phyloP scores from a whole-genome alignment of 2,329 filamentous ascomycete species.

The Neopestalotiopsis rosae region DNA sequence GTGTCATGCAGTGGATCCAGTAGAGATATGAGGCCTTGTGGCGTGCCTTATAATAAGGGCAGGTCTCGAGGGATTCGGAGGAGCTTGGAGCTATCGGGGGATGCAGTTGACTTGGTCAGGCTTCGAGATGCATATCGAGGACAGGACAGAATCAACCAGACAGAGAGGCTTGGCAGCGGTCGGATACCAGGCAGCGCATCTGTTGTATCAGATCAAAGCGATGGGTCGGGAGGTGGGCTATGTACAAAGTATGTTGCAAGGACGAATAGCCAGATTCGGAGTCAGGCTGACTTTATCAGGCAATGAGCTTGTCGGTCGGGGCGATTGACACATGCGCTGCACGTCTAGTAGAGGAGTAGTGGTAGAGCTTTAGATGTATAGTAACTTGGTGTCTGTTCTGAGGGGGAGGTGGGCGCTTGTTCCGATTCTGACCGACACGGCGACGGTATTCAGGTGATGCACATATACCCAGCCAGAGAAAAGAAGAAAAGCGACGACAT shows the following conservation, averaged over 20 bases:
- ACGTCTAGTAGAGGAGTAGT: not conserved
- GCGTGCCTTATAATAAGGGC: not conserved
- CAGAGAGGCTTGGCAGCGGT: not conserved
- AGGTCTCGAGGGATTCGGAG: not conserved
- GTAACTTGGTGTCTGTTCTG: not conserved
- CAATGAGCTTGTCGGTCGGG: constrained; percentile 8
- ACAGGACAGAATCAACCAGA: not conserved
- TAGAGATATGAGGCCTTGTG: not conserved
- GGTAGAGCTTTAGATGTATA: too few species aligned
- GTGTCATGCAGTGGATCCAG: constrained; percentile 15
- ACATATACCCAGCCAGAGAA: not conserved
- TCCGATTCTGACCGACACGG: not conserved
- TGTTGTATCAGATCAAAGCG: not conserved
- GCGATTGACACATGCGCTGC: constrained; percentile 1
- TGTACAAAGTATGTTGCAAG: not conserved
- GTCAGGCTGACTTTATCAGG: constrained; percentile 12
- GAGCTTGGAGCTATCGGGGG: not conserved
- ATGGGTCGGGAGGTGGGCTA: not conserved
- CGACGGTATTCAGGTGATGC: constrained; percentile 1
- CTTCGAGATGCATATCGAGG: constrained; percentile 1
- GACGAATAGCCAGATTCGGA: constrained; percentile 19
- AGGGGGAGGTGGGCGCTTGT: not conserved
- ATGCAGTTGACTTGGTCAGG: not conserved
- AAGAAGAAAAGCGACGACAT: not conserved
- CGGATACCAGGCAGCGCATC: not conserved